Percentiles rank a stretch among this genome's conserved stretches.
These are phyloP conservation scores for Cryptococcus floricola DNA, from an alignment of 1,284 basidiomycete species.

Conservation along the genomic window DNA sequence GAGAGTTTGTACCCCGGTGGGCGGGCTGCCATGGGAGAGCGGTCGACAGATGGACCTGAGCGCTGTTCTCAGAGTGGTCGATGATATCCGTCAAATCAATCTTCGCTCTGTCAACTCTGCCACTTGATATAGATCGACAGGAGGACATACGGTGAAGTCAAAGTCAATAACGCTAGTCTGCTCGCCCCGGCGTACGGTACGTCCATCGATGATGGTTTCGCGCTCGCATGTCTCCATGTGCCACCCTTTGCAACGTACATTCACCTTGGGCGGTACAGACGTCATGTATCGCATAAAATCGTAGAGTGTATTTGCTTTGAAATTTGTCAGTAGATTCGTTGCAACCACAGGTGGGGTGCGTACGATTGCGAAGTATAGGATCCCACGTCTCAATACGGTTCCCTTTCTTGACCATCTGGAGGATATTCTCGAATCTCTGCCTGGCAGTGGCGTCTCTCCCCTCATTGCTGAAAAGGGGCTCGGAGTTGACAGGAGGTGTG, in stretches of 20 bases:
- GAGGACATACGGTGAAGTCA: conserved; percentile 32
- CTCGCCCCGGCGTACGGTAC: conserved; percentile 23
- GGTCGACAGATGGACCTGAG: conserved; percentile 30
- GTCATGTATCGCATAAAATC: conserved; percentile 34
- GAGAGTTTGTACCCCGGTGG: conserved; percentile 18
- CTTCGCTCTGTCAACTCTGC: conserved; percentile 7
- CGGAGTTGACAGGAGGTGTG: conserved; percentile 27
- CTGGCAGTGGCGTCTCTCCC: conserved; percentile 3
- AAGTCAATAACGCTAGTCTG: conserved; percentile 34
- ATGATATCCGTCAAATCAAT: conserved; percentile 34
- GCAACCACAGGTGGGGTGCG: conserved; percentile 5
- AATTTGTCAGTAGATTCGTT: not conserved
- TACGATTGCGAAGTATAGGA: conserved; percentile 25
- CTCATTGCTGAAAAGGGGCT: conserved; percentile 21
- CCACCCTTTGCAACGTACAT: conserved; percentile 22
- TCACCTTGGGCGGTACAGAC: conserved; percentile 21
- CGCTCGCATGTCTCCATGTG: conserved; percentile 24
- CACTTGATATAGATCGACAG: not conserved
- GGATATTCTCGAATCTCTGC: conserved; percentile 7
- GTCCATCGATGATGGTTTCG: conserved; percentile 17
- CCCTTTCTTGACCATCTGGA: conserved; percentile 12
- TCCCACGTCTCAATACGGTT: conserved; percentile 19
- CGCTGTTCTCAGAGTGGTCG: conserved; percentile 26
- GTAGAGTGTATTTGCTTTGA: conserved; percentile 32
- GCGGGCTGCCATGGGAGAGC: conserved; percentile 9